A percentile compares a stretch with the other conserved stretches of the same genome.
Conservation (phyloP, 805 yeast species). For the Pichia insulana region DNA sequence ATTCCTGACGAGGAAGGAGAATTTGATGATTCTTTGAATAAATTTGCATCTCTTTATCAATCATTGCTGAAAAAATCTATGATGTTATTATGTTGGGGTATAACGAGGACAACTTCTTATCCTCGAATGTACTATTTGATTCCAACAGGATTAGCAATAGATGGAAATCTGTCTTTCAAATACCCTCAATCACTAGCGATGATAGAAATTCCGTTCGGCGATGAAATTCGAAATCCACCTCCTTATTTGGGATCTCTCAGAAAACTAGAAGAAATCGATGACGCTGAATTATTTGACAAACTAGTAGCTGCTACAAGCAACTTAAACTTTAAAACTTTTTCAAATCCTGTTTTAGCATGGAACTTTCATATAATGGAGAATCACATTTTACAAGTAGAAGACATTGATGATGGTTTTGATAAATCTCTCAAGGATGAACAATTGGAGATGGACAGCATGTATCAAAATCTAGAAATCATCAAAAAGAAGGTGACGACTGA, state of each 20-base stretch:
- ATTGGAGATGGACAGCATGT: constrained; percentile 18
- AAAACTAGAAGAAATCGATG: constrained; percentile 11
- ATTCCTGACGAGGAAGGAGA: constrained; percentile 55
- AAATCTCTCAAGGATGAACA: constrained; percentile 13
- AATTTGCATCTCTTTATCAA: constrained; percentile 60
- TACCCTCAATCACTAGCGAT: constrained; percentile 69
- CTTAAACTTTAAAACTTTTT: constrained; percentile 24
- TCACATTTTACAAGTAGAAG: constrained; percentile 46
- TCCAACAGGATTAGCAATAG: constrained; percentile 34
- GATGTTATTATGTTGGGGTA: constrained; percentile 70
- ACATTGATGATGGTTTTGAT: constrained; percentile 1
- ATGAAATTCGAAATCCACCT: constrained; percentile 67
- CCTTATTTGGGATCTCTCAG: constrained; percentile 18
- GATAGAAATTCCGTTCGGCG: constrained; percentile 61
- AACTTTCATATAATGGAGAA: constrained; percentile 59
- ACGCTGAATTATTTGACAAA: constrained; percentile 16
- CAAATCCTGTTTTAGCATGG: constrained; percentile 62
- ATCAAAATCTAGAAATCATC: constrained; percentile 10
- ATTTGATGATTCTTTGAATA: constrained; percentile 52
- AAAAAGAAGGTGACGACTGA: constrained; percentile 9
- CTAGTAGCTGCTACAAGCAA: constrained; percentile 19
- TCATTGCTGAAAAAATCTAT: constrained; percentile 42
- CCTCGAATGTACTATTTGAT: constrained; percentile 54
- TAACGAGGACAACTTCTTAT: constrained; percentile 39
- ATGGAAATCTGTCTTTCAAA: constrained; percentile 12